Base-by-base conservation (phyloP, 129 eudicot species). In the Rutidosis leptorrhynchoides region DNA sequence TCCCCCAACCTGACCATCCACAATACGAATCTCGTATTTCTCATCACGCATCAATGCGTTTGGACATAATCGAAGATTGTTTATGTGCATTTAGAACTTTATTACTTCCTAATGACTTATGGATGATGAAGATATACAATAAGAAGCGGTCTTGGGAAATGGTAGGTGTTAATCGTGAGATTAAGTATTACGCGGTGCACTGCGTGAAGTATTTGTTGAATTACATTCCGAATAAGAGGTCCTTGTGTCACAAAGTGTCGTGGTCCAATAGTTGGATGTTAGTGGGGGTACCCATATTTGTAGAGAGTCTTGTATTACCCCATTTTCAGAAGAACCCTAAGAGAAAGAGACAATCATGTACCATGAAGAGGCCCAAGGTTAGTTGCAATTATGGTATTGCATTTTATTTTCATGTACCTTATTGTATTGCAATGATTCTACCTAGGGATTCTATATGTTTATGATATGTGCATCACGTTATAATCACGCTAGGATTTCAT, bases 131-230 rank as follows among this genome's bases (percentile, higher is more conserved):
- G 26, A 27, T 54, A 8, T 64, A 37, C 65, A 51, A 62, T 49
- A 49, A 19, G 2, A 64, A 73, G 58, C 19, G 55, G n/a, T 64
- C 71, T 26, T 73, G 72, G 78, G 78, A 21, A 64, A 15, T 40
- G 16, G 1, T 62, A 11, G 58, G 33, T 10, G 2, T 20, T 33
- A 21, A 21, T n/a, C 17, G 43, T 15, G 57, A 63, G 64, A 64
- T 22, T n/a, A 64, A 53, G 57, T 26, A 35, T 24, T 60, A 46
- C 21, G 17, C 21, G 20, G 23, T 35, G 24, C 70, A 63, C 17
- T 12, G 23, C 12, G 10, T 73, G n/a, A n/a, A n/a, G n/a, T n/a
- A n/a, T n/a, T n/a, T n/a, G n/a, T n/a, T n/a, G n/a, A n/a, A n/a
- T n/a, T n/a, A n/a, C n/a, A n/a, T n/a, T n/a, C n/a, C n/a, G n/a